Base-by-base conservation (phyloP, 129 eudicot genomes). In the Dittrichia graveolens region DNA sequence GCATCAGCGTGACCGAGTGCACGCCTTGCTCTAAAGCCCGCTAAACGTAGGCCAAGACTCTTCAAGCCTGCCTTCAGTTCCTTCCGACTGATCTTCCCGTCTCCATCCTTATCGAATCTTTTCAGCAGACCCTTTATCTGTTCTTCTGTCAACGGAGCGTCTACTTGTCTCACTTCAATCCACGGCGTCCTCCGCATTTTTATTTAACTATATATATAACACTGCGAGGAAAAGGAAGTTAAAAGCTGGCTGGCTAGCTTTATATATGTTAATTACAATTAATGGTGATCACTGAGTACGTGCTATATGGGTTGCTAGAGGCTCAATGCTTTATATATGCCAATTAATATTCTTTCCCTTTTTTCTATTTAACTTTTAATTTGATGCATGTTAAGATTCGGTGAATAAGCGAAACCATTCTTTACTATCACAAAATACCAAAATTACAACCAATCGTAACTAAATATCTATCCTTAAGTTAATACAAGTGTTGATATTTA, bases 11-110 rank as follows among this genome's bases (percentile, higher is more conserved):
- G 60, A 55, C 37, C 71, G 39, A 79, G 48, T 44, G 82, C 84
- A 45, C 74, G 63, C 63, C 45, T 18, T 7, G 87, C 82, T 45
- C 76, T 75, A 55, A 79, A 76, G 37, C 76, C 16, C 5, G 82
- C 44, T 1, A 83, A 62, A 7, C 73, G 59, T 39, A 80, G 0
- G 18, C 79, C 84, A 59, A 79, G 76, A 49, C 54, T 75, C 65
- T 67, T 69, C 58, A 83, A 79, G 48, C 82, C 82, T n/a, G 49
- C 77, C 79, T 42, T 79, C 19, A 83, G 14, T 46, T 83, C 87
- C 15, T 31, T 77, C 46, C 69, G 53, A 34, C 80, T 71, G 71
- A 83, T 66, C 49, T 75, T 77, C 18, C 82, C 87, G 39, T 83
- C 87, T 14, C 82, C 76, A 63, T 79, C 31, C 13, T 74, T 65